These are phyloP conservation scores for Lepidium africanum DNA, from an alignment of 345 rosid genomes.

Conservation along the genomic window DNA sequence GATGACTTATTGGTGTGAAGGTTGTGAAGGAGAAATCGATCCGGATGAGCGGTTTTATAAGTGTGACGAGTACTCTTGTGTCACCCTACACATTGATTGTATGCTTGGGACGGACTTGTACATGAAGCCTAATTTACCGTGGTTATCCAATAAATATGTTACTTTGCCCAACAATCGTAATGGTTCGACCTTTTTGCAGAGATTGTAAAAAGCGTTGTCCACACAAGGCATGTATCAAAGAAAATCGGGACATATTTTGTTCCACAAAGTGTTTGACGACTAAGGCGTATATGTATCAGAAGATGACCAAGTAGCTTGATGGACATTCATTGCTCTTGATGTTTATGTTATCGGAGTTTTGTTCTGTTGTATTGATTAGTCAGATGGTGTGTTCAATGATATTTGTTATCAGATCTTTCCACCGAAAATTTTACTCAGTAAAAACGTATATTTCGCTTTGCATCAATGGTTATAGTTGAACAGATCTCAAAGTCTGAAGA, in stretches of 20 bases:
- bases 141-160: fast-evolving
- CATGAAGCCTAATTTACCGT: background rate
- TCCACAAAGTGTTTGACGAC: background rate
- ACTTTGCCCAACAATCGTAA: background rate
- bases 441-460: background rate
- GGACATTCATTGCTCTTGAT: too few relatives aligned
- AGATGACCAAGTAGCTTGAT: too few relatives aligned
- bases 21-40: background rate
- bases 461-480: too few relatives aligned
- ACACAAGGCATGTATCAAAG: background rate
- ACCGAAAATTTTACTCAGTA: background rate
- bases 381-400: too few relatives aligned
- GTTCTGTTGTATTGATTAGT: too few relatives aligned
- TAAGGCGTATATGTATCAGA: too few relatives aligned
- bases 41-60: background rate
- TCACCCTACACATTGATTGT: background rate
- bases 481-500: too few relatives aligned
- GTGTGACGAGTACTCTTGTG: background rate
- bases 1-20: background rate
- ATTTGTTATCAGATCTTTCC: background rate
- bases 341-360: too few relatives aligned
- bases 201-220: background rate
- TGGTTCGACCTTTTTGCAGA: background rate
- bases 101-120: background rate
- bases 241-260: fast-evolving